Percentiles rank a stretch among this genome's conserved stretches.
These are phyloP conservation scores for Eimeria mitis DNA, from an alignment of 169 alveolate species.

Conservation along the genomic window DNA sequence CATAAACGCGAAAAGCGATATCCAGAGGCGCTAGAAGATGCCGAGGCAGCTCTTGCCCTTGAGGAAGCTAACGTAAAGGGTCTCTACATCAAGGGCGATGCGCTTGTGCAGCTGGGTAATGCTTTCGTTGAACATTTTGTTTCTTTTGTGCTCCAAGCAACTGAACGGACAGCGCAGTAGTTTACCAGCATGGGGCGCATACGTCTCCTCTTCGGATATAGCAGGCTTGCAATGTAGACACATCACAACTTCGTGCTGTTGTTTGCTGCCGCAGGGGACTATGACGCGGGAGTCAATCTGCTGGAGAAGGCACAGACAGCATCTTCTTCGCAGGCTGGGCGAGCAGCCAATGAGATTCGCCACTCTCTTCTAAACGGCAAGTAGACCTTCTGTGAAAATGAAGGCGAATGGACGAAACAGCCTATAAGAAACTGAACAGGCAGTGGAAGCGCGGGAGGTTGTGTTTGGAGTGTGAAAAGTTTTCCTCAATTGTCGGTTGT, in stretches of 20 bases:
- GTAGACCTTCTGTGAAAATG: background rate
- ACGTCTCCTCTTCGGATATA: background rate
- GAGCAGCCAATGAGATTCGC: slow-evolving; percentile 60
- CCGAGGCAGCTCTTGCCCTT: slow-evolving; percentile 88
- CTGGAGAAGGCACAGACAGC: slow-evolving; percentile 65
- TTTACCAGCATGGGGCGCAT: background rate
- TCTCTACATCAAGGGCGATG: slow-evolving; percentile 90
- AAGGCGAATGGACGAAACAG: background rate
- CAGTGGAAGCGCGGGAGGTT: background rate
- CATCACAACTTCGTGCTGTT: background rate
- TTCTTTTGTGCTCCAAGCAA: background rate
- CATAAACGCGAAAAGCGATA: slow-evolving; percentile 89
- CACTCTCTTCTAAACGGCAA: slow-evolving; percentile 67
- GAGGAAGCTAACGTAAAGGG: slow-evolving; percentile 91
- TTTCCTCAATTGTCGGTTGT: background rate
- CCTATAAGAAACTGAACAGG: background rate
- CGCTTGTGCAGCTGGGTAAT: slow-evolving; percentile 89
- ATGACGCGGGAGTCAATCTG: slow-evolving; percentile 24
- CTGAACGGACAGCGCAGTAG: background rate
- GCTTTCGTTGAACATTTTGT: background rate
- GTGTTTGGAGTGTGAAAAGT: background rate
- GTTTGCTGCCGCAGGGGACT: slow-evolving; percentile 42
- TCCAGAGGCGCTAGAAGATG: slow-evolving; percentile 89
- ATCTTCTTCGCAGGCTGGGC: slow-evolving; percentile 44
- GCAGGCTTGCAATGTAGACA: background rate